A percentile compares a stretch with the other conserved stretches of the same genome.
Evolutionary conservation across 2,329 filamentous ascomycete species (phyloP).

Genomic region (Hypoxylon sp.): DNA sequence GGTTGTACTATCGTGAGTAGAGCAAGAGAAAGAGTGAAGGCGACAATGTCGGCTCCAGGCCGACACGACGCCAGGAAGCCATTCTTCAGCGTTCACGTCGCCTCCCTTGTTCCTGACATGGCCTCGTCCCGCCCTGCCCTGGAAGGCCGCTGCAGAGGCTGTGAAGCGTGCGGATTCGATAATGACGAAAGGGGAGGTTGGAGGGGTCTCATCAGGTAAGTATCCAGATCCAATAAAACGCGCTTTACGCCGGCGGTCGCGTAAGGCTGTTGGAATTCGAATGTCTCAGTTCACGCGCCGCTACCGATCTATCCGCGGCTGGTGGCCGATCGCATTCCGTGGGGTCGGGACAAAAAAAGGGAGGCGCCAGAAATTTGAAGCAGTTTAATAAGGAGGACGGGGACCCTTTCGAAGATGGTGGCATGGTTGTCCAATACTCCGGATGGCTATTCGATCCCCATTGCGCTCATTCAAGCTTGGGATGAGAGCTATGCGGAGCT

Average conservation of each 20-base stretch:
- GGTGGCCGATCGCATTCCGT: conserved; percentile 41
- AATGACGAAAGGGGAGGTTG: conserved; percentile 43
- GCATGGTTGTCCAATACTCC: conserved; percentile 33
- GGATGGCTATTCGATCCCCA: background rate
- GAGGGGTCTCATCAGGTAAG: conserved; percentile 37
- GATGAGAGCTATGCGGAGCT: background rate
- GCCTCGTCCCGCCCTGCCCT: conserved; percentile 32
- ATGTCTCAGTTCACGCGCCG: conserved; percentile 47
- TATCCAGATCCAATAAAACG: background rate
- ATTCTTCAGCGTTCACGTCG: conserved; percentile 36
- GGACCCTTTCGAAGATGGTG: conserved; percentile 5
- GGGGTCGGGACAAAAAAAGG: conserved; percentile 15
- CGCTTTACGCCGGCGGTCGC: background rate
- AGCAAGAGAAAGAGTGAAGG: conserved; percentile 29
- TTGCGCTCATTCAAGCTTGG: background rate
- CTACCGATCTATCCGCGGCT: conserved; percentile 33
- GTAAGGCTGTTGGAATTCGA: conserved; percentile 40
- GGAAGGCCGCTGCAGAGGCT: conserved; percentile 23
- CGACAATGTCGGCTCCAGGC: conserved; percentile 18
- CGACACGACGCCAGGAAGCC: conserved; percentile 25
- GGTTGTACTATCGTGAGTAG: conserved; percentile 16
- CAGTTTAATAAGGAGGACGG: conserved; percentile 32
- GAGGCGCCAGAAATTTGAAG: conserved; percentile 37
- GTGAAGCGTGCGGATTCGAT: conserved; percentile 37
- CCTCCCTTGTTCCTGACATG: conserved; percentile 35